Conservation (phyloP, 1,139 yeast genomes). For the Pichia sp. region DNA sequence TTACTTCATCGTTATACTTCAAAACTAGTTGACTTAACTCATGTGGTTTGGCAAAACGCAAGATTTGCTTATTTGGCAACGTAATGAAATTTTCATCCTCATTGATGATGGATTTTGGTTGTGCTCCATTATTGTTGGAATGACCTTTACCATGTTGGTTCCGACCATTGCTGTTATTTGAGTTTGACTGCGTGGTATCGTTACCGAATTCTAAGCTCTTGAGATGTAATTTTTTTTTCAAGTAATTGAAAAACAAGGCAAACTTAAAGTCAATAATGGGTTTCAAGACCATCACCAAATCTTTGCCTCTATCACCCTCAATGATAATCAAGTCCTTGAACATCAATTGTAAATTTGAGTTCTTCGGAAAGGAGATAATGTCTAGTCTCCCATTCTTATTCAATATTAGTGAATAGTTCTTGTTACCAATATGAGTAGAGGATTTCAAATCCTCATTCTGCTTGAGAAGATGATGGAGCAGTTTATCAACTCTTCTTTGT, state of each 20-base stretch:
- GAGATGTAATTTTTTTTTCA: conserved; percentile 70
- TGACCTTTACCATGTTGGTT: conserved; percentile 15
- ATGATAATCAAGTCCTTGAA: conserved; percentile 82
- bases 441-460: conserved; percentile 29
- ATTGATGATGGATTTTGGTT: conserved; percentile 28
- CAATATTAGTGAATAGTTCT: conserved; percentile 35
- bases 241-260: conserved; percentile 73
- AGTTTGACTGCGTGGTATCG: conserved; percentile 27
- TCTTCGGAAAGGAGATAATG: conserved; percentile 31
- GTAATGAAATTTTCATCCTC: conserved; percentile 31
- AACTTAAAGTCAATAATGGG: conserved; percentile 64
- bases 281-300: conserved; percentile 72
- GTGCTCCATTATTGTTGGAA: conserved; percentile 11
- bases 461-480: conserved; percentile 24
- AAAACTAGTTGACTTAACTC: conserved; percentile 56
- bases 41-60: conserved; percentile 59
- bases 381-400: conserved; percentile 56
- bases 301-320: conserved; percentile 95
- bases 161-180: conserved; percentile 27
- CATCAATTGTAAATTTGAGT: conserved; percentile 52
- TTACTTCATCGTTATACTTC: conserved; percentile 66
- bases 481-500: conserved; percentile 37
- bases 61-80: conserved; percentile 53
- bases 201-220: conserved; percentile 62
- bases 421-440: conserved; percentile 21